Evolutionary conservation across 169 alveolate species (phyloP).

Genomic region (Plasmodium gallinaceum): DNA sequence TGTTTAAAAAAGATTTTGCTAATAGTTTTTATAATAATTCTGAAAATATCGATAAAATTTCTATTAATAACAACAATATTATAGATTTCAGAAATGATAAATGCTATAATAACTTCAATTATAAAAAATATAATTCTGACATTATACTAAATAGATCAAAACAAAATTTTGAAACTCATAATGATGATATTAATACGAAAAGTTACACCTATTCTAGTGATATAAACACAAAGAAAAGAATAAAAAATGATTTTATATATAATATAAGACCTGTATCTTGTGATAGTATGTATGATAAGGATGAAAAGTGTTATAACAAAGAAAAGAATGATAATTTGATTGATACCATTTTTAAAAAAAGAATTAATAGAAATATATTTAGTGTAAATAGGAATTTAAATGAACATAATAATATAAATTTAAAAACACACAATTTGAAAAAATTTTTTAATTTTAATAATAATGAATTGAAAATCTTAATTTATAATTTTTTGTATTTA

Average conservation of each 20-base stretch:
- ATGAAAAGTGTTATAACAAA: neutral
- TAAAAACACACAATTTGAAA: slow-evolving; percentile 16
- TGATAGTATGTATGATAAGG: slow-evolving; percentile 1
- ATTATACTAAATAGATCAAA: neutral
- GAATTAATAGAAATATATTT: slow-evolving; percentile 17
- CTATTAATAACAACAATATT: no score
- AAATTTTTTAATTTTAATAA: slow-evolving; percentile 44
- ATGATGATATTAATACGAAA: neutral
- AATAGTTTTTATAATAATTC: no score
- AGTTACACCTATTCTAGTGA: no score
- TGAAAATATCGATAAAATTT: no score
- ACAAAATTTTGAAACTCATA: neutral
- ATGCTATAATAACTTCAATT: neutral
- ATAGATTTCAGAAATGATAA: no score
- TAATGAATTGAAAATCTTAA: slow-evolving; percentile 57
- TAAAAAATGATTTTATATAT: no score
- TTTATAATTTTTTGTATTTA: slow-evolving; percentile 49
- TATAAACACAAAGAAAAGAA: neutral
- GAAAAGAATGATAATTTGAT: slow-evolving; percentile 42
- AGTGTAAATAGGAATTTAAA: neutral
- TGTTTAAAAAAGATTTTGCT: no score
- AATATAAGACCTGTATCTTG: neutral
- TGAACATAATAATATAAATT: slow-evolving; percentile 6
- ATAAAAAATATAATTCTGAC: slow-evolving; percentile 24
- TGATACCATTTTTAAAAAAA: slow-evolving; percentile 37